Base-by-base conservation (phyloP, 352 stramenopile species). In the Phytophthora vignae region DNA sequence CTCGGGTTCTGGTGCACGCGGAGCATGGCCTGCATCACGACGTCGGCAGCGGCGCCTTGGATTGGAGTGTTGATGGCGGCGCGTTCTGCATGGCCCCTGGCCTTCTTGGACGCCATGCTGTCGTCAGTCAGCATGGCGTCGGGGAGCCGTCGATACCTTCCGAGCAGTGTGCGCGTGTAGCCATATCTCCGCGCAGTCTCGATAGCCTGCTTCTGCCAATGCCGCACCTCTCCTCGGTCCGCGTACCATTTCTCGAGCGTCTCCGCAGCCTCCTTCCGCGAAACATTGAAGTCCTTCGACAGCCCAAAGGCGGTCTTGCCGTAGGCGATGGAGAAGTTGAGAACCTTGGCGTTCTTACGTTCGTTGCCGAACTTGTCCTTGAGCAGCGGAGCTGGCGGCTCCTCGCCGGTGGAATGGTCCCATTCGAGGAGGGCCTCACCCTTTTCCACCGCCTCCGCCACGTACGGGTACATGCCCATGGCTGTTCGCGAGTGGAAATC, bases 21-120 rank as follows among this genome's bases (percentile, higher is more conserved):
- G 31, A 99, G 90, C 98, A 99, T 99, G 4, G 98, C 98, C 74
- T 99, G 98, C 97, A 99, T 99, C 1, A 99, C 98, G 8, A 99
- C 93, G 70, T 99, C 98, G 0, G 98, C 98, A 3, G 98, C 98
- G 27, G 97, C 97, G 25, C 98, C 98, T 59, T 97, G 91, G 61
- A 99, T 99, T 15, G 98, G 98, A n/a, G 98, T 99, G 78, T 99
- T 99, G 78, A 99, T 99, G 17, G 97, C 98, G 1, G 98, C 98
- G 21, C 98, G 88, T 61, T 98, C 85, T 15, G 90, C 94, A 60
- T 99, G 96, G 2, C 82, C 81, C 75, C 85, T 91, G 15, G 88
- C 81, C 61, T 93, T 93, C 60, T 90, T 92, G 29, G 78, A 69
- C 2, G 79, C 74, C 19, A 95, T 79, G 40, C 77, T 83, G 33